Percentiles rank a stretch among this genome's conserved stretches.
Evolutionary conservation across 2,329 filamentous ascomycete genomes (phyloP).

Genomic region (Xylogone sp.): DNA sequence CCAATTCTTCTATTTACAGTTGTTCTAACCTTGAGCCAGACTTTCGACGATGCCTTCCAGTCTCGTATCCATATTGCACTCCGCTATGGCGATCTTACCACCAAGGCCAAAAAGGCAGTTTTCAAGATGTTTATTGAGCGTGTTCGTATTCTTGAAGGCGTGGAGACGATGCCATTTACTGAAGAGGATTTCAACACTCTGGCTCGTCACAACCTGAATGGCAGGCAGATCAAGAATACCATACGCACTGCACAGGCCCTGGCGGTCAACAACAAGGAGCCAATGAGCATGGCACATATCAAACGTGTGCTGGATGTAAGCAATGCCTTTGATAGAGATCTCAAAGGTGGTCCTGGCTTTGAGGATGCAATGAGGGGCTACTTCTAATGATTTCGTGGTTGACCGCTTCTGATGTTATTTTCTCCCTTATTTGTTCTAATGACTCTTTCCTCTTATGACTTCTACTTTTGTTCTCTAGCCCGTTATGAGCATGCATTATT

Average conservation of each 20-base stretch:
- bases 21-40: slow-evolving; percentile 36
- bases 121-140: slow-evolving; percentile 82
- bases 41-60: slow-evolving; percentile 89
- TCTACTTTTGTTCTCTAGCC: background rate
- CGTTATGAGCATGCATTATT: background rate
- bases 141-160: slow-evolving; percentile 61
- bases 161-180: slow-evolving; percentile 56
- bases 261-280: slow-evolving; percentile 68
- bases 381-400: slow-evolving; percentile 27
- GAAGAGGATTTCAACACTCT: slow-evolving; percentile 66
- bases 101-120: slow-evolving; percentile 70
- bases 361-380: slow-evolving; percentile 83
- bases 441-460: background rate
- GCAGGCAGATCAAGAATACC: slow-evolving; percentile 81
- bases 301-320: slow-evolving; percentile 79
- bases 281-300: slow-evolving; percentile 75
- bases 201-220: slow-evolving; percentile 65
- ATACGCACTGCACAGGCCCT: slow-evolving; percentile 80
- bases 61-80: slow-evolving; percentile 83
- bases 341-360: slow-evolving; percentile 77
- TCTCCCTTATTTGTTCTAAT: background rate
- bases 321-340: slow-evolving; percentile 76
- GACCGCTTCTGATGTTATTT: background rate
- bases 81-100: slow-evolving; percentile 70
- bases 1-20: background rate